Evolutionary conservation across 176 grass and related monocot species (phyloP).

Genomic region (Oryza glaberrima): DNA sequence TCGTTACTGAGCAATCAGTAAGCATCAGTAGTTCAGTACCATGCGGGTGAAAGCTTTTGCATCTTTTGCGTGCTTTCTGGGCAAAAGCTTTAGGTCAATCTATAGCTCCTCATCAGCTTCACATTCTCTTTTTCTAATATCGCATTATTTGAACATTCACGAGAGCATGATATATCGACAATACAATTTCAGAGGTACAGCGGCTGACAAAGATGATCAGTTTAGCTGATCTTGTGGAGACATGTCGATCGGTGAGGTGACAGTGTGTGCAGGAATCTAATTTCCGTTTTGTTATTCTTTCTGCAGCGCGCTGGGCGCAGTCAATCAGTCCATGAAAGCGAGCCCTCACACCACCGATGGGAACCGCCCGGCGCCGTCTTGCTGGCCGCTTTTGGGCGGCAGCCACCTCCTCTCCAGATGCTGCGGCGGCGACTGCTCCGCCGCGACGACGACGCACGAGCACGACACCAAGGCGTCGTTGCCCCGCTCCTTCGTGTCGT

Average conservation of each 20-base stretch:
- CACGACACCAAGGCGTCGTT: constrained; percentile 44
- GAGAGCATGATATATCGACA: not conserved
- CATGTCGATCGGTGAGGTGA: constrained; percentile 40
- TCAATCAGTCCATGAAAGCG: constrained; percentile 61
- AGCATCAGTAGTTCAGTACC: not conserved
- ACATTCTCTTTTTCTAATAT: constrained; percentile 29
- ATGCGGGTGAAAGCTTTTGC: constrained; percentile 37
- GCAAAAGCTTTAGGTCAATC: constrained; percentile 39
- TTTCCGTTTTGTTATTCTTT: constrained; percentile 55
- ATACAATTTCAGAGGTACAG: constrained; percentile 19
- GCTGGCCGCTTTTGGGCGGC: constrained; percentile 56
- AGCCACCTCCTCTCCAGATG: constrained; percentile 49
- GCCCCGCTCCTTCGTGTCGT: constrained; percentile 42
- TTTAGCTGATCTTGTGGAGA: constrained; percentile 32
- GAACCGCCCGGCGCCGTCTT: constrained; percentile 44
- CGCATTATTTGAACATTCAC: not conserved
- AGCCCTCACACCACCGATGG: constrained; percentile 48
- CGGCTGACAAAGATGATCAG: not conserved
- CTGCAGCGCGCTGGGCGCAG: constrained; percentile 49
- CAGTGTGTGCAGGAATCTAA: constrained; percentile 48
- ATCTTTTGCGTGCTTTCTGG: constrained; percentile 58
- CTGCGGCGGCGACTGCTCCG: constrained; percentile 63
- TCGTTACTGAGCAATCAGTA: constrained; percentile 24
- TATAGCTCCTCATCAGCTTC: constrained; percentile 35
- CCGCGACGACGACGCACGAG: not conserved